phyloP scores from a whole-genome alignment of 768 basidiomycete genomes.

The Calocybe indica region DNA sequence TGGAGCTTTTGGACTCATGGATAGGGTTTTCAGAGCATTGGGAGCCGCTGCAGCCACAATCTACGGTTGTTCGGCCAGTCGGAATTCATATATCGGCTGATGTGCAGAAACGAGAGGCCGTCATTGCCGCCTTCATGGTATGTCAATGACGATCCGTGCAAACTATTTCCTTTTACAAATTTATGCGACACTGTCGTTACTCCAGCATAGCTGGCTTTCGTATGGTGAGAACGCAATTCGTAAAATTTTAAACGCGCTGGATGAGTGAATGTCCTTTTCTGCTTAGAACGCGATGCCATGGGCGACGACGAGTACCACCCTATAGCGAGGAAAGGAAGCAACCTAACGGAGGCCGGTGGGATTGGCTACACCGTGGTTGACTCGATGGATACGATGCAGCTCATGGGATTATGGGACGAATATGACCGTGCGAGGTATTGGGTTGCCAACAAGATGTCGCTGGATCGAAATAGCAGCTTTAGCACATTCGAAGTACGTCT shows the following conservation, averaged over 20 bases:
- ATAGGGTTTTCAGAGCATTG: conserved; percentile 37
- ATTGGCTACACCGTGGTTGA: conserved; percentile 90
- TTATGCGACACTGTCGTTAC: conserved; percentile 2
- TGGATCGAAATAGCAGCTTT: conserved; percentile 73
- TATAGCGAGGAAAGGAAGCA: conserved; percentile 63
- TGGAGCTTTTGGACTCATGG: conserved; percentile 26
- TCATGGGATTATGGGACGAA: conserved; percentile 81
- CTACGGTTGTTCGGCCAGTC: not conserved
- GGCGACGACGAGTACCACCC: conserved; percentile 93
- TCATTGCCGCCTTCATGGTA: conserved; percentile 79
- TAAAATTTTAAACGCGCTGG: not conserved
- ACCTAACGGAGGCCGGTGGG: conserved; percentile 73
- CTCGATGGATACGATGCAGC: conserved; percentile 78
- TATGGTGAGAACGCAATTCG: conserved; percentile 50
- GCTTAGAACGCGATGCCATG: conserved; percentile 80
- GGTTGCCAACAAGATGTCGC: conserved; percentile 62
- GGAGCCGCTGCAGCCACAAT: conserved; percentile 18
- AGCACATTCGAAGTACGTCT: conserved; percentile 84
- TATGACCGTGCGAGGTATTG: conserved; percentile 73
- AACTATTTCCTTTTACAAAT: conserved; percentile 1
- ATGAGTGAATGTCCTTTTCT: conserved; percentile 6
- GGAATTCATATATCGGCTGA: conserved; percentile 40
- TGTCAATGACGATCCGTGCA: conserved; percentile 10
- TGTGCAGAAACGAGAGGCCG: conserved; percentile 53
- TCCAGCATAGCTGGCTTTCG: conserved; percentile 78